Evolutionary conservation across 176 grass and related monocot species (phyloP).

Genomic region (Leersia perrieri): DNA sequence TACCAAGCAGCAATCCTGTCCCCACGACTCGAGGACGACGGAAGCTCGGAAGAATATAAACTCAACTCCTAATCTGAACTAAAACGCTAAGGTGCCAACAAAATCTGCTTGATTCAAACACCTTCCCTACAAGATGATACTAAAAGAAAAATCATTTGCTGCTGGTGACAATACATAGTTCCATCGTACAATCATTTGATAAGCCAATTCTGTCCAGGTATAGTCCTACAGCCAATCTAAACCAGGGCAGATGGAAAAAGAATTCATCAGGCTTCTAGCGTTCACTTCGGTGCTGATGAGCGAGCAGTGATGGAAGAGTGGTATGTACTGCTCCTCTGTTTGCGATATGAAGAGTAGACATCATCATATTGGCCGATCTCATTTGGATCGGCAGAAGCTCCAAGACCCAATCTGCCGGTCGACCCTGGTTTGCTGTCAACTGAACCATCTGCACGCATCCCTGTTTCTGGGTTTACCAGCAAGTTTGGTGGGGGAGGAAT

Average conservation of each 20-base stretch:
- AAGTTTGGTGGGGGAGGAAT: conserved; percentile 81
- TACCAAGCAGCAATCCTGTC: neutral
- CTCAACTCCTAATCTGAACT: neutral
- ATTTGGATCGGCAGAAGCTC: conserved; percentile 61
- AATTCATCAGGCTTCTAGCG: neutral
- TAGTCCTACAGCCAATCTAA: neutral
- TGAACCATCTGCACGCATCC: conserved; percentile 67
- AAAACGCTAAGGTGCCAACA: neutral
- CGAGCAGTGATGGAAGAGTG: conserved; percentile 80
- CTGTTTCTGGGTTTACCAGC: conserved; percentile 76
- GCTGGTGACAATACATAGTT: conserved; percentile 21
- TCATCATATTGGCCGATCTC: conserved; percentile 81
- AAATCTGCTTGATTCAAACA: neutral
- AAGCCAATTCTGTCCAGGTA: neutral
- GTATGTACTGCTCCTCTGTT: conserved; percentile 93
- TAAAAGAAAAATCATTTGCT: neutral
- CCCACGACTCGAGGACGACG: neutral
- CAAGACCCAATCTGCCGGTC: conserved; percentile 65
- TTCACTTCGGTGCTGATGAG: conserved; percentile 36
- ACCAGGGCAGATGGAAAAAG: neutral
- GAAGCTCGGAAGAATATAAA: neutral
- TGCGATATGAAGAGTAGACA: conserved; percentile 84
- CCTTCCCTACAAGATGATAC: neutral
- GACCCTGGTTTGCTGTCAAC: conserved; percentile 62
- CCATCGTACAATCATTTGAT: conserved; percentile 10